A percentile compares a stretch with the other conserved stretches of the same genome.
phyloP scores from a whole-genome alignment of 768 basidiomycete genomes.

The Lactarius quietus region DNA sequence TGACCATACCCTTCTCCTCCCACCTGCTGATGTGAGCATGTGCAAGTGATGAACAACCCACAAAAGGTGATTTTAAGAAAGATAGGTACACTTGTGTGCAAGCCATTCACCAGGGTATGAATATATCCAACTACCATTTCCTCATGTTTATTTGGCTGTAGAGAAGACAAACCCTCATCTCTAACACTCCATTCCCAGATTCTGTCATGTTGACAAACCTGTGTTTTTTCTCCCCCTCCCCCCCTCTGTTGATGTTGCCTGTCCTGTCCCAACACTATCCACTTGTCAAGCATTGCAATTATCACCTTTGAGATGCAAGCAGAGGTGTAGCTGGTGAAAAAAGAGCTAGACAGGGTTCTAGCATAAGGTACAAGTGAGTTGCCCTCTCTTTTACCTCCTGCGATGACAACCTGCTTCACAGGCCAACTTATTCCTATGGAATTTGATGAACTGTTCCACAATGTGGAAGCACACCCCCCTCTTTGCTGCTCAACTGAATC shows the following conservation, averaged over 20 bases:
- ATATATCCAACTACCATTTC: constrained; percentile 42
- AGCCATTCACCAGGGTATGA: constrained; percentile 95
- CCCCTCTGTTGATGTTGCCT: constrained; percentile 3
- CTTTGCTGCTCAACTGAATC: constrained; percentile 69
- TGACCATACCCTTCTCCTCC: constrained; percentile 60
- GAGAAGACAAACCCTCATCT: constrained; percentile 50
- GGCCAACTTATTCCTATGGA: constrained; percentile 76
- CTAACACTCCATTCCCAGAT: constrained; percentile 37
- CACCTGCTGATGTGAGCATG: constrained; percentile 10
- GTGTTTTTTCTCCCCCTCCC: constrained; percentile 12
- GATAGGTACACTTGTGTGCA: constrained; percentile 87
- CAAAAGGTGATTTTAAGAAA: constrained; percentile 85
- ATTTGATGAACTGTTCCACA: constrained; percentile 43
- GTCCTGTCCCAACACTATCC: constrained; percentile 41
- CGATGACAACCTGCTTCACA: constrained; percentile 31
- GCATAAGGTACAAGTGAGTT: constrained; percentile 66
- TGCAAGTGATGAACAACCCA: not conserved
- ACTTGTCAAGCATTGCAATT: constrained; percentile 80
- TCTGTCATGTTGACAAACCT: constrained; percentile 23
- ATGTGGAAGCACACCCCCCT: constrained; percentile 42
- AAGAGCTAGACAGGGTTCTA: constrained; percentile 79
- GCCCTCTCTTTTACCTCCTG: constrained; percentile 4
- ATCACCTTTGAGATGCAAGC: constrained; percentile 73
- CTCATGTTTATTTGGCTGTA: constrained; percentile 51
- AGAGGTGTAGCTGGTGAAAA: constrained; percentile 81